Evolutionary conservation across 2,329 filamentous ascomycete species (phyloP).

Genomic region (Trichoderma asperellum): DNA sequence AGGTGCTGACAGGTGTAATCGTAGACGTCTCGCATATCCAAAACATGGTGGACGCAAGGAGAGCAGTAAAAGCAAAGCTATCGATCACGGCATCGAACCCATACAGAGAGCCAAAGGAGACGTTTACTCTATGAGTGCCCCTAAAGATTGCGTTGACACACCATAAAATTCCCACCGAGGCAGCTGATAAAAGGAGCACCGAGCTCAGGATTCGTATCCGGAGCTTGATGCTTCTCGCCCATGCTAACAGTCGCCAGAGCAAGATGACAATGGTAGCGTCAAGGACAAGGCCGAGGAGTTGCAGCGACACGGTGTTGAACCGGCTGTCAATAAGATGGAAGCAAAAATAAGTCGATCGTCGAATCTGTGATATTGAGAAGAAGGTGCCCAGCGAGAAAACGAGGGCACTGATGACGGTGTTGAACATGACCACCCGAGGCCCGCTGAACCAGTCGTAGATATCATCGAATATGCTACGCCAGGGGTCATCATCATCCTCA

Average conservation of each 20-base stretch:
- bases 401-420: conserved; percentile 43
- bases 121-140: conserved; percentile 31
- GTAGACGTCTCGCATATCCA: conserved; percentile 54
- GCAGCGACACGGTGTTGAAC: conserved; percentile 45
- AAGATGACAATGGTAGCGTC: conserved; percentile 54
- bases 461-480: conserved; percentile 54
- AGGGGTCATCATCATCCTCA: conserved; percentile 52
- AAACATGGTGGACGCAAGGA: conserved; percentile 51
- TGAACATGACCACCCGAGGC: conserved; percentile 44
- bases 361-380: conserved; percentile 44
- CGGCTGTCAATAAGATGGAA: conserved; percentile 48
- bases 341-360: conserved; percentile 57
- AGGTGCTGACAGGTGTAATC: conserved; percentile 47
- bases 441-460: conserved; percentile 51
- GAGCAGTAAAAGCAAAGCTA: conserved; percentile 49
- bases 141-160: conserved; percentile 40
- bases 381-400: conserved; percentile 51
- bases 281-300: conserved; percentile 50
- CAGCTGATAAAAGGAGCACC: conserved; percentile 48
- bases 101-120: conserved; percentile 51
- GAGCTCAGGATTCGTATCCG: conserved; percentile 52
- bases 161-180: conserved; percentile 46
- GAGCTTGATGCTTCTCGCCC: conserved; percentile 53
- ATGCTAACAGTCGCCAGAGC: conserved; percentile 56
- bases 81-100: conserved; percentile 55